Base-by-base conservation (phyloP, 1,139 yeast genomes). In the Lodderomyces jiufengensis region DNA sequence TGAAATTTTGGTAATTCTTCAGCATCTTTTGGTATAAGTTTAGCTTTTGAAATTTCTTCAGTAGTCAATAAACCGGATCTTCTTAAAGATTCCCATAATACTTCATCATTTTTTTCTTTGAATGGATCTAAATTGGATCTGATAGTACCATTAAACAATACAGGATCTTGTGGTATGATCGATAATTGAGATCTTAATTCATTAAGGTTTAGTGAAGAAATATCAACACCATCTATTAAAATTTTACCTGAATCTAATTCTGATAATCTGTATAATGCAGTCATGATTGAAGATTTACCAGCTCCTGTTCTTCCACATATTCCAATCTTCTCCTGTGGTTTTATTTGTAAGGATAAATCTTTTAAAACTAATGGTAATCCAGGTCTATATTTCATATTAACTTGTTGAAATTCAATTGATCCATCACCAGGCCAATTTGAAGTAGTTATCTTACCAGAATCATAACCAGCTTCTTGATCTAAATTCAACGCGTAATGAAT, bases 221-320 rank as follows among this genome's bases (percentile, higher is more conserved):
- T 77, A 50, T 82, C 84, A 27, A 79, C 48, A 2, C 73, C 84
- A 53, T 81, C 90, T 48, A 82, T 77, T 2, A 50, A 40, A 33
- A 82, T 70, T 18, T 47, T 45, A 7, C 90, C 90, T 2, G 52
- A 43, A n/a, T 61, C 51, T 27, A 80, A 56, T 48, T 82, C 88
- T 9, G 71, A 60, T 29, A 83, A 57, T 37, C 92, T 67, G 55
- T 75, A 83, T 38, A 83, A 59, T 0, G 85, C 83, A 20, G 75
- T 68, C 72, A 80, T 78, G 29, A 83, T 77, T 2, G 86, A 76
- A 14, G 83, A 74, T 55, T 83, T 83, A 31, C 90, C 90, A 8
- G 90, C 88, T 40, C 92, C 92, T 1, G 90, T 83, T 49, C 90
- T 73, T 16, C 92, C 92, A 59, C 86, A 80, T 40, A 83, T 78